phyloP scores from a whole-genome alignment of 2,329 filamentous ascomycete genomes.

The Cryphonectria japonica region DNA sequence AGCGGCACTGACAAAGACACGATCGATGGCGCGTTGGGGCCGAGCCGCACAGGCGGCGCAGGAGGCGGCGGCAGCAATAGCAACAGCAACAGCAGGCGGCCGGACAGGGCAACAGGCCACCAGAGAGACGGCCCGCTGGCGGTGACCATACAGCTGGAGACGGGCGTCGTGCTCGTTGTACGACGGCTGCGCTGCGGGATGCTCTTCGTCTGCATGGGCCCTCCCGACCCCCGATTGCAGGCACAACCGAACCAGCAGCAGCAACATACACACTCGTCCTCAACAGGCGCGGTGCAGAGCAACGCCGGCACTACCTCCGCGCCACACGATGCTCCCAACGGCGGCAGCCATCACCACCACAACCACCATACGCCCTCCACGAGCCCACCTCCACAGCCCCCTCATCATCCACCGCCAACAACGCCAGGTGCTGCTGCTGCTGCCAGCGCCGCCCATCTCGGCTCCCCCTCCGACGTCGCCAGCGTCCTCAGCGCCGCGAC shows the following conservation, averaged over 20 bases:
- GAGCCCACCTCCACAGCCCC: constrained; percentile 33
- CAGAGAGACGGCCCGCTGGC: constrained; percentile 32
- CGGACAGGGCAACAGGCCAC: background rate
- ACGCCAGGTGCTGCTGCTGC: background rate
- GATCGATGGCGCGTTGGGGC: constrained; percentile 38
- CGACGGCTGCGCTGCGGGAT: constrained; percentile 61
- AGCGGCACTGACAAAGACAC: constrained; percentile 47
- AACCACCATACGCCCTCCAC: constrained; percentile 24
- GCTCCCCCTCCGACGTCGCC: constrained; percentile 48
- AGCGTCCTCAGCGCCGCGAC: constrained; percentile 52
- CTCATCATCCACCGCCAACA: constrained; percentile 22
- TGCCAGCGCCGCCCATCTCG: constrained; percentile 29
- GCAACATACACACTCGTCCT: constrained; percentile 11
- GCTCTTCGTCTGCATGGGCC: constrained; percentile 64
- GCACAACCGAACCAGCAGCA: constrained; percentile 17
- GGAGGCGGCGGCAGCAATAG: constrained; percentile 22
- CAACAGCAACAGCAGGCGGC: constrained; percentile 13
- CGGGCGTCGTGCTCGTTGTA: constrained; percentile 62
- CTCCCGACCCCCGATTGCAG: constrained; percentile 28
- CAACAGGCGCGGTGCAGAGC: constrained; percentile 2
- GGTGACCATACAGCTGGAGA: constrained; percentile 61
- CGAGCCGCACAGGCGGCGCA: constrained; percentile 32
- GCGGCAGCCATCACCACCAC: constrained; percentile 14
- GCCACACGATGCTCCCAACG: background rate
- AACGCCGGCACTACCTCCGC: constrained; percentile 8